Conservation (phyloP, 176 grass and related monocot species). For the Typha latifolia region DNA sequence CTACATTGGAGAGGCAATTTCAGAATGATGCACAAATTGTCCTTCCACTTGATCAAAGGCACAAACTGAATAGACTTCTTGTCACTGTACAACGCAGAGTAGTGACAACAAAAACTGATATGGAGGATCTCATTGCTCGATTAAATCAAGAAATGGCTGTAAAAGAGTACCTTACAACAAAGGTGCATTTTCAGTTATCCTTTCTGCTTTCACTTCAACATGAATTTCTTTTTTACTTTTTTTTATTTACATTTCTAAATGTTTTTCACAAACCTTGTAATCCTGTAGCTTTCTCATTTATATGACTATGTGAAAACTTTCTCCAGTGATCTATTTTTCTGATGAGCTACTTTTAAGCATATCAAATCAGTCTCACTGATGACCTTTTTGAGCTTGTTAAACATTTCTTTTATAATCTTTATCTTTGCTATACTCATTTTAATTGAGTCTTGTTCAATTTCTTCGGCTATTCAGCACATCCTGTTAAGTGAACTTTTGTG, state of each 20-base stretch:
- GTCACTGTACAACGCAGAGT: conserved; percentile 74
- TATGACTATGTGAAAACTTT: no score
- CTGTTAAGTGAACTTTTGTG: conserved; percentile 13
- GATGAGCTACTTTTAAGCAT: no score
- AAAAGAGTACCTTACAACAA: conserved; percentile 93
- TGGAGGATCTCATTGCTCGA: conserved; percentile 98
- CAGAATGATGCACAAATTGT: conserved; percentile 57
- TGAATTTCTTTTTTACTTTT: conserved; percentile 10
- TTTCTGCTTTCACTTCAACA: neutral
- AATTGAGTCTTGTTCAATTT: neutral
- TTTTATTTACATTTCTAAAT: conserved; percentile 3
- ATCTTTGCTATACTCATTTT: neutral
- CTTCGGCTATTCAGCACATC: conserved; percentile 1
- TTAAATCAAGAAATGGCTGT: conserved; percentile 91
- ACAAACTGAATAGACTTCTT: conserved; percentile 77
- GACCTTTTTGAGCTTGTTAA: no score
- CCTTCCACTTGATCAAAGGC: conserved; percentile 79
- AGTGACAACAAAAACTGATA: conserved; percentile 77
- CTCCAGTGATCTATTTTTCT: no score
- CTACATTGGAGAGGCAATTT: conserved; percentile 46
- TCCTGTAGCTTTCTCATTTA: conserved; percentile 5
- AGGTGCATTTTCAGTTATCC: conserved; percentile 40
- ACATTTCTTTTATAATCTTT: neutral
- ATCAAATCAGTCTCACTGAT: no score
- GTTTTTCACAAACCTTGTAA: conserved; percentile 3